A percentile compares a stretch with the other conserved stretches of the same genome.
These are phyloP conservation scores for Arthrinium puccinioides DNA, from an alignment of 2,329 filamentous ascomycete species.

Conservation along the genomic window DNA sequence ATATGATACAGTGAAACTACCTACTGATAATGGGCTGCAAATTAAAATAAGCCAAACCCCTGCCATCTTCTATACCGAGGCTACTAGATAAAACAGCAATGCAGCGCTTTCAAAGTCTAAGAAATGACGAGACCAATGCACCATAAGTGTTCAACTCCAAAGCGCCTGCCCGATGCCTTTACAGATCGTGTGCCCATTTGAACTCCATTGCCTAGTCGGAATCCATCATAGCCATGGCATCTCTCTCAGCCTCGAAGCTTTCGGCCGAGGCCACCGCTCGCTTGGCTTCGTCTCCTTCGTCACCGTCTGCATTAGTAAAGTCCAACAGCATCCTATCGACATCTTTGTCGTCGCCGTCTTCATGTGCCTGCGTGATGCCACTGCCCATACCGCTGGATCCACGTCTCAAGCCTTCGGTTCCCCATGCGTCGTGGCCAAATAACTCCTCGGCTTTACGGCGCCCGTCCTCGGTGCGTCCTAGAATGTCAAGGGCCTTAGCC, in stretches of 20 bases:
- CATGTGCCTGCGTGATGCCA: slow-evolving; percentile 11
- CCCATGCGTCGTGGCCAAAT: slow-evolving; percentile 44
- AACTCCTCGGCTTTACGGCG: slow-evolving; percentile 43
- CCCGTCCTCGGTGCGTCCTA: slow-evolving; percentile 41
- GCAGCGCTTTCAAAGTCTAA: slow-evolving; percentile 1
- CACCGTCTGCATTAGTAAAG: slow-evolving; percentile 45
- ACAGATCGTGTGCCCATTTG: background rate
- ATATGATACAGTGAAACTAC: too few relatives aligned
- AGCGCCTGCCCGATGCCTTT: slow-evolving; percentile 1
- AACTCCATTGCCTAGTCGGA: too few relatives aligned
- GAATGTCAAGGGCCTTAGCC: slow-evolving; percentile 44
- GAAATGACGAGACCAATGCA: background rate
- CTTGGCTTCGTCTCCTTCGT: slow-evolving; percentile 33
- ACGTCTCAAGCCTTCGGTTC: slow-evolving; percentile 12
- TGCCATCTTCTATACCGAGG: too few relatives aligned
- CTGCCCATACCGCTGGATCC: slow-evolving; percentile 16
- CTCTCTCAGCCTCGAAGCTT: slow-evolving; percentile 25
- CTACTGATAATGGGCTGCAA: too few relatives aligned
- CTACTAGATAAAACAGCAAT: background rate
- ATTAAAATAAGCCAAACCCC: too few relatives aligned
- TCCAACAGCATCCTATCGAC: slow-evolving; percentile 51
- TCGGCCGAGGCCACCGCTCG: slow-evolving; percentile 25
- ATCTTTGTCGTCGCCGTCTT: slow-evolving; percentile 38
- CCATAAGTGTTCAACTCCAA: background rate
- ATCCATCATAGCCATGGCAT: slow-evolving; percentile 26